Conservation (phyloP, 768 basidiomycete genomes). For the Harrya chromipes region DNA sequence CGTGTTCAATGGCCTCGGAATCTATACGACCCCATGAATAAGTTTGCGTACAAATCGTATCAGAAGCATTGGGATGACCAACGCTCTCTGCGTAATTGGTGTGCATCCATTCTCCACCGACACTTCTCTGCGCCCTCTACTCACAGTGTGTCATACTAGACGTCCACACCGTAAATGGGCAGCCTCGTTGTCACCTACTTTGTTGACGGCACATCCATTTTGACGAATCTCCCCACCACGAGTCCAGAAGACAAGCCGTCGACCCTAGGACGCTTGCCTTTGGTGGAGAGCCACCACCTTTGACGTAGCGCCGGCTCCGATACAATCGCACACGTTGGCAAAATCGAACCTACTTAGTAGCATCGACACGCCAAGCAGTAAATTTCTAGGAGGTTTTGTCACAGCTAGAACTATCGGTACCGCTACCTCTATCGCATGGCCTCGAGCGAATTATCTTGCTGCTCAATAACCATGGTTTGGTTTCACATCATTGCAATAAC, state of each 20-base stretch:
- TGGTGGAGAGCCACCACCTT: background rate
- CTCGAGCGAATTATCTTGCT: background rate
- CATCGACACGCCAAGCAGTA: too few species aligned
- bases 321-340: background rate
- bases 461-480: background rate
- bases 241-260: conserved; percentile 5
- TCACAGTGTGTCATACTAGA: conserved; percentile 8
- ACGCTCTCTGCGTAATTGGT: conserved; percentile 14
- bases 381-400: background rate
- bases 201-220: conserved; percentile 7
- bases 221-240: conserved; percentile 4
- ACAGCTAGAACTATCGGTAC: background rate
- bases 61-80: conserved; percentile 23
- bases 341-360: background rate
- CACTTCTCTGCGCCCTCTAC: conserved; percentile 28
- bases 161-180: conserved; percentile 6
- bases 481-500: background rate
- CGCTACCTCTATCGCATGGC: background rate
- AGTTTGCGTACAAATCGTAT: conserved; percentile 11
- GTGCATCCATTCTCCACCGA: conserved; percentile 26
- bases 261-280: conserved; percentile 3
- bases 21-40: conserved; percentile 5
- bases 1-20: conserved; percentile 11
- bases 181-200: conserved; percentile 7
- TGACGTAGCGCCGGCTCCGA: background rate